Percentiles rank a stretch among this genome's conserved stretches.
Evolutionary conservation across 352 stramenopile species (phyloP).

Genomic region (Pythium sukuiense): DNA sequence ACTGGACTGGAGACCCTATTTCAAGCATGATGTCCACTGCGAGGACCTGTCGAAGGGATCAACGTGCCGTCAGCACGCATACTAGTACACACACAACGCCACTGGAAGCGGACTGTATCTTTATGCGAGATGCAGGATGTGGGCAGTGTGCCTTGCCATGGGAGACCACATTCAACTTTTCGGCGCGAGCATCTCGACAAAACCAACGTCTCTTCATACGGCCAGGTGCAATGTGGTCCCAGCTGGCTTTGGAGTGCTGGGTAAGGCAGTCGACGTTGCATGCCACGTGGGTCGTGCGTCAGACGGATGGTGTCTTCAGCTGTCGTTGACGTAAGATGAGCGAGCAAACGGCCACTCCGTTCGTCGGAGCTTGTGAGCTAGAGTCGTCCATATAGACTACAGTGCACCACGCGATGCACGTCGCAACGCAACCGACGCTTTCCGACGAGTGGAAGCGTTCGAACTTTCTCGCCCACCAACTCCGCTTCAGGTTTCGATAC

Average conservation of each 20-base stretch:
- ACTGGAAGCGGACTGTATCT: neutral
- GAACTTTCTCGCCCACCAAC: too few relatives aligned
- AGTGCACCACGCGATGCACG: too few relatives aligned
- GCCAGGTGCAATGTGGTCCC: neutral
- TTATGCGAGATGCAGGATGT: neutral
- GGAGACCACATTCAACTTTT: neutral
- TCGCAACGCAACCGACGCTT: too few relatives aligned
- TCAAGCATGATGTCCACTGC: neutral
- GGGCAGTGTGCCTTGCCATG: neutral
- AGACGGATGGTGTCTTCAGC: neutral
- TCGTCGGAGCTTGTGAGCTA: too few relatives aligned
- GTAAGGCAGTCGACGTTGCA: neutral
- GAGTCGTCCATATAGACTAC: too few relatives aligned
- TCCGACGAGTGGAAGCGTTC: too few relatives aligned
- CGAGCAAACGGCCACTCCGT: too few relatives aligned
- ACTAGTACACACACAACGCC: neutral
- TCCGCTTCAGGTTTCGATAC: too few relatives aligned
- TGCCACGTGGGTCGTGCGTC: neutral
- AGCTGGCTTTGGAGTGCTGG: neutral
- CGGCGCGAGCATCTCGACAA: neutral
- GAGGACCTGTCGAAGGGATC: neutral
- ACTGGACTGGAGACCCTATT: neutral
- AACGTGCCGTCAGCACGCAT: neutral
- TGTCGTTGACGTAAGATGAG: neutral
- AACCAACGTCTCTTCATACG: neutral